Conservation (phyloP, 2,329 filamentous ascomycete genomes). For the Ophiostoma piceae region DNA sequence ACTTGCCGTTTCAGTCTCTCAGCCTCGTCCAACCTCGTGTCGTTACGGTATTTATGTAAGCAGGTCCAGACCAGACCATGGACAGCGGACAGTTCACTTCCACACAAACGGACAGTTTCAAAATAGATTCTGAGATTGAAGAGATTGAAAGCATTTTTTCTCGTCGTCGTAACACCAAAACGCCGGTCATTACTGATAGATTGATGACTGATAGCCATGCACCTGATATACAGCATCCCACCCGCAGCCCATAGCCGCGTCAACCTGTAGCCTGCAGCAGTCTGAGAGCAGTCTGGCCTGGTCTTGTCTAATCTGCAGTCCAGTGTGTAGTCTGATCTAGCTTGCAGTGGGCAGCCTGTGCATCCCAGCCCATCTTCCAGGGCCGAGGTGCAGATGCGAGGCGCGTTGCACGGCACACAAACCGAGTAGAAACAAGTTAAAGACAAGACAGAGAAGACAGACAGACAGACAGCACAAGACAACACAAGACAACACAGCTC, state of each 20-base stretch:
- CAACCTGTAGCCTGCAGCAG: no score
- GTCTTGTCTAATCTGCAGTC: no score
- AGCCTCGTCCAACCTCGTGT: background rate
- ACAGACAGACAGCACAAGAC: background rate
- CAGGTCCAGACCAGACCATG: background rate
- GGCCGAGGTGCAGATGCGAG: background rate
- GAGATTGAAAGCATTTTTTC: constrained; percentile 9
- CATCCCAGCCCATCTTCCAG: background rate
- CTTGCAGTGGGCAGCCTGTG: background rate
- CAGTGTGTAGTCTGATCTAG: background rate
- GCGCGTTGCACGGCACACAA: background rate
- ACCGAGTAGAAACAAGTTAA: background rate
- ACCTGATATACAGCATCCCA: background rate
- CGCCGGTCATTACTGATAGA: constrained; percentile 13
- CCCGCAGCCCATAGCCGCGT: background rate
- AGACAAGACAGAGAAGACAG: background rate
- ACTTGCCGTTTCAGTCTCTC: background rate
- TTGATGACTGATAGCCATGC: background rate
- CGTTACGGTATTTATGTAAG: background rate
- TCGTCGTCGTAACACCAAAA: constrained; percentile 12
- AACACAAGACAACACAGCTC: background rate
- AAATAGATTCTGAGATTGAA: constrained; percentile 12
- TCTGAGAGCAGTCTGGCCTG: background rate
- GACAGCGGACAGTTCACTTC: background rate
- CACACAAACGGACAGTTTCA: background rate